Base-by-base conservation (phyloP, 331 rosid genomes). In the Arachis monticola region DNA sequence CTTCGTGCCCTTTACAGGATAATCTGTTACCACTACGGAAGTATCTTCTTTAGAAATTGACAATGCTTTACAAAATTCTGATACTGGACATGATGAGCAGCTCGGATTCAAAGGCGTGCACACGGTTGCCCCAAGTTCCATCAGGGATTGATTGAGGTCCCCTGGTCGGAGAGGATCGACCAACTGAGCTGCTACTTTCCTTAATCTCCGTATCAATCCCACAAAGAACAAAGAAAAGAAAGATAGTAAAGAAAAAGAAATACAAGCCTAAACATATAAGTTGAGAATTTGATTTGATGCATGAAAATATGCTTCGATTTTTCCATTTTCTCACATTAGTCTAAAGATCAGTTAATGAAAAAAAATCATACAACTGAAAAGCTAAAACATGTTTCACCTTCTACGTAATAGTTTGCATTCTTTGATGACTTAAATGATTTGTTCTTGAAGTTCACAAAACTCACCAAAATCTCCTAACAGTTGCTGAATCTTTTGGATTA, bases 121-220 rank as follows among this genome's bases (percentile, higher is more conserved):
- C 51, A 91, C 53, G 42, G 95, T 91, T 44, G 97, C 97, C 41
- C 98, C 98, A 73, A 93, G 98, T 69, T 93, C 98, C 98, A 93
- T 93, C 74, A 93, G 94, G 67, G 93, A 90, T 81, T 93, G 98
- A 82, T 93, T 93, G 84, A 93, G 89, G 83, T 93, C 93, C 47
- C 98, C 98, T 0, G 98, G 97, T 40, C 94, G 86, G 40, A 79
- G 53, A 55, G 88, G 88, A 78, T 93, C 98, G 69, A 93, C 97
- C 77, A 91, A 77, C 77, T 88, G 94, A 78, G 93, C 91, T 46
- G 98, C 96, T 81, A 83, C 77, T 78, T 89, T 81, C 97, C 97
- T 93, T 82, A 84, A 81, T 81, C 79, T 84, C 85, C 88, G 69
- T 70, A 57, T 73, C 83, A 79, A 80, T 6, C 57, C 62, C 64